phyloP scores from a whole-genome alignment of 2,329 filamentous ascomycete species.

The Chrysosphaeria jannelii region DNA sequence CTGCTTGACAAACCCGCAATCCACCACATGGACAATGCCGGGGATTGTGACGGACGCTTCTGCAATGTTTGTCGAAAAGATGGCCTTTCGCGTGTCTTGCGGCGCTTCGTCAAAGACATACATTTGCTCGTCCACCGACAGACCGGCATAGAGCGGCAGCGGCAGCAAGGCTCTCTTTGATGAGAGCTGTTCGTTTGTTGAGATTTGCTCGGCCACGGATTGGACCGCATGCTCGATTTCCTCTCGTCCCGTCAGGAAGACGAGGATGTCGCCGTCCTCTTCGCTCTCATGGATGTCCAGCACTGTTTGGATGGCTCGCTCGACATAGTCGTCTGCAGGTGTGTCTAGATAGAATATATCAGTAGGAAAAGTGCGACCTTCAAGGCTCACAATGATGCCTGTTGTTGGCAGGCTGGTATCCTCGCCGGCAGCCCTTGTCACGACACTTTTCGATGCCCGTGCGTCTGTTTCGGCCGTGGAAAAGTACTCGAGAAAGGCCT shows the following conservation, averaged over 20 bases:
- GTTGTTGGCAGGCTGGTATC: slow-evolving; percentile 6
- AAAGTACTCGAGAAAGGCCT: slow-evolving; percentile 64
- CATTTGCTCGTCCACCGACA: slow-evolving; percentile 78
- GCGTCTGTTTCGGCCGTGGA: slow-evolving; percentile 11
- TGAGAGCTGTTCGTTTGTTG: slow-evolving; percentile 20
- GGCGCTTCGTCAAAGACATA: slow-evolving; percentile 70
- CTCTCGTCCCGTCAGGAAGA: slow-evolving; percentile 78
- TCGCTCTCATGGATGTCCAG: slow-evolving; percentile 70
- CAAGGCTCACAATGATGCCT: slow-evolving; percentile 47
- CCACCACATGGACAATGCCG: slow-evolving; percentile 70
- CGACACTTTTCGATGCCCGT: slow-evolving; percentile 3
- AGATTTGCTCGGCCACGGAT: slow-evolving; percentile 41
- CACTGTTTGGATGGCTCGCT: slow-evolving; percentile 52
- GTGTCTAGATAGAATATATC: slow-evolving; percentile 55
- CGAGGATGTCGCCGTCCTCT: slow-evolving; percentile 54
- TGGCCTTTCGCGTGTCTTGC: slow-evolving; percentile 62
- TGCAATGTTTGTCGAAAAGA: slow-evolving; percentile 84
- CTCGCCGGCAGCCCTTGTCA: slow-evolving; percentile 1
- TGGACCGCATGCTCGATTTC: slow-evolving; percentile 72
- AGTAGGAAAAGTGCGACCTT: slow-evolving; percentile 69
- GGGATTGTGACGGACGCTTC: slow-evolving; percentile 90
- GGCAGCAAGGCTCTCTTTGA: slow-evolving; percentile 24
- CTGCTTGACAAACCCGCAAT: slow-evolving; percentile 74
- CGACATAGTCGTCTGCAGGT: slow-evolving; percentile 63
- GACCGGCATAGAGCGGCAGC: slow-evolving; percentile 64